Evolutionary conservation across 1,284 basidiomycete genomes (phyloP), one percentile per base, ranked within the genome.

Genomic region (Cutaneotrichosporon spelunceum): DNA sequence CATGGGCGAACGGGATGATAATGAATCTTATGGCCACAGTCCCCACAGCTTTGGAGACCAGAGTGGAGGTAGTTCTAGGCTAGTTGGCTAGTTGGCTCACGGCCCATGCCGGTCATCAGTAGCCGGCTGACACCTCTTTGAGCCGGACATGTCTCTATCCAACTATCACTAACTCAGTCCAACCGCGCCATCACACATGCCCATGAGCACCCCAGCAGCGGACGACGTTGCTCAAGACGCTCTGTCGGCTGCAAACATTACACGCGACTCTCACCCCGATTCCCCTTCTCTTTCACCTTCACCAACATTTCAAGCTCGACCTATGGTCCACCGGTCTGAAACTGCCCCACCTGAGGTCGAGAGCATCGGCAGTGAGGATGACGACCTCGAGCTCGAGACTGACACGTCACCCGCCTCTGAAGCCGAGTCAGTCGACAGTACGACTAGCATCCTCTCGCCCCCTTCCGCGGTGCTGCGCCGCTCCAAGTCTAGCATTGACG

Each of bases 401-500:
- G 34, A 39, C 34, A 36, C 34, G 34, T 24, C 52, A 36, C 19
- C 24, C n/a, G 33, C 24, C 54, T 56, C 52, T 34, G 56, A 24
- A 26, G 39, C 55, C 44, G 62, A 47, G 16, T 44, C 56, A 34
- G 9, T 23, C 55, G 23, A 56, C 39, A 53, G 16, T 6, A 26
- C 56, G 5, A 34, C 30, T 6, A 47, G 56, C 34, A 47, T 56
- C 27, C 55, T 47, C 44, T 44, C 57, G 2, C 57, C 49, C 4
- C 48, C 57, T n/a, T 26, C 33, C 30, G 34, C 47, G 9, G n/a
- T 45, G 27, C 33, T 60, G 1, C 58, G 59, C 16, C 56, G 59
- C 59, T 11, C 56, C 7, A 19, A 27, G 11, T 61, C 60, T 9
- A 45, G 57, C 27, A 30, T 57, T 9, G 42, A 58, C 27, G 56